Percentiles rank a stretch among this genome's conserved stretches.
These are phyloP conservation scores for Macrophomina phaseolina DNA, from an alignment of 2,329 filamentous ascomycete genomes.

Conservation along the genomic window DNA sequence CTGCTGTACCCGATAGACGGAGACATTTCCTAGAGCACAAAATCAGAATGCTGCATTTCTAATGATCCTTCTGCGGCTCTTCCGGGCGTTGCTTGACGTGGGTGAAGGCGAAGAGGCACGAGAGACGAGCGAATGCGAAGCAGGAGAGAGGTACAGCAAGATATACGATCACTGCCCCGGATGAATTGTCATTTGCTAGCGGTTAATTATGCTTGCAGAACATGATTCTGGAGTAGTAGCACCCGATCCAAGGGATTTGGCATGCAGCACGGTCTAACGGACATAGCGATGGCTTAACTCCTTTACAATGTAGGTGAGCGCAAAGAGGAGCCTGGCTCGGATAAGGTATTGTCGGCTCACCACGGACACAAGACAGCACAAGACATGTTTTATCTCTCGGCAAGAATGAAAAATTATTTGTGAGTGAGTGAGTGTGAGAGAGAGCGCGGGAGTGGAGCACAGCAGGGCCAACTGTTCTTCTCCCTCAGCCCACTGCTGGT, in stretches of 20 bases:
- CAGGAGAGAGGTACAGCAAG: background rate
- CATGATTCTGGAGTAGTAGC: no score
- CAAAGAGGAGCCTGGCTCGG: background rate
- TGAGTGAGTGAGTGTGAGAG: background rate
- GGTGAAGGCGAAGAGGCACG: background rate
- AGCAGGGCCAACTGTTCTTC: background rate
- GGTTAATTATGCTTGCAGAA: background rate
- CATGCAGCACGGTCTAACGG: background rate
- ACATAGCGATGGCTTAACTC: background rate
- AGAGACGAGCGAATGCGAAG: background rate
- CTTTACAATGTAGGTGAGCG: background rate
- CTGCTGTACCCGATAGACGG: slow-evolving; percentile 7
- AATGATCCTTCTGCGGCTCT: background rate
- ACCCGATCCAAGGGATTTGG: no score
- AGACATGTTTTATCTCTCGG: background rate
- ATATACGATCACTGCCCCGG: background rate
- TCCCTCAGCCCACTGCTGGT: background rate
- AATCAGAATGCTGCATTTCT: background rate
- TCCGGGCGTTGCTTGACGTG: background rate
- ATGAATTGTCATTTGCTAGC: background rate
- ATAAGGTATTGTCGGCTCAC: background rate
- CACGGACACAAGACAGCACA: background rate
- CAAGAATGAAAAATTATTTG: background rate
- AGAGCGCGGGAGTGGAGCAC: background rate
- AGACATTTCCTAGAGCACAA: slow-evolving; percentile 15